A percentile compares a stretch with the other conserved stretches of the same genome.
phyloP scores from a whole-genome alignment of 106 monocot genomes.

The Platanthera guangdongensis region DNA sequence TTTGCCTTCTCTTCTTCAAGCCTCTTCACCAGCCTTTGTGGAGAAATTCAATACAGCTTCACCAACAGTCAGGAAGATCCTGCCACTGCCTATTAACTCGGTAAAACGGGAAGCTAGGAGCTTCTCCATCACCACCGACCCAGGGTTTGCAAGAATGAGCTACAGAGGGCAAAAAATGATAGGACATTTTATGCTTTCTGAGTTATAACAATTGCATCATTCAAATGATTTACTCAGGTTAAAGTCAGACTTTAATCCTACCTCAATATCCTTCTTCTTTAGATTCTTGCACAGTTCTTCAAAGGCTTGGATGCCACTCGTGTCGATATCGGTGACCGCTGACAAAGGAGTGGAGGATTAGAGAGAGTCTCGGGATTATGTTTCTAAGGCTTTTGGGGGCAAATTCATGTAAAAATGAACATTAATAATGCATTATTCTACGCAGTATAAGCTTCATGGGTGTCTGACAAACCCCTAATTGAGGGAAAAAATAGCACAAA shows the following conservation, averaged over 20 bases:
- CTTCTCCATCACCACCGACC: constrained; percentile 44
- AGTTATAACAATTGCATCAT: neutral
- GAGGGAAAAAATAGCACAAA: neutral
- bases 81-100: constrained; percentile 47
- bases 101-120: constrained; percentile 29
- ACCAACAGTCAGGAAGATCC: constrained; percentile 49
- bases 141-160: constrained; percentile 56
- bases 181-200: neutral
- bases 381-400: too few species aligned
- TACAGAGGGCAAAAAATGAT: constrained; percentile 10
- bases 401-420: too few species aligned
- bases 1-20: constrained; percentile 11
- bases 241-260: neutral
- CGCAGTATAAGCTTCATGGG: too few species aligned
- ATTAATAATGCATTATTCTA: too few species aligned
- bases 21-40: constrained; percentile 13
- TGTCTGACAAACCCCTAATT: neutral
- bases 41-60: constrained; percentile 40
- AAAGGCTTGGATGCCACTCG: constrained; percentile 44
- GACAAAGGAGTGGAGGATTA: neutral
- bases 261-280: constrained; percentile 41
- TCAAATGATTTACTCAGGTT: neutral
- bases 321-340: constrained; percentile 61
- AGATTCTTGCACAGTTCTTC: constrained; percentile 38
- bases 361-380: neutral